Conservation (phyloP, 1,139 yeast species). For the Saccharomycopsis crataegensis region DNA sequence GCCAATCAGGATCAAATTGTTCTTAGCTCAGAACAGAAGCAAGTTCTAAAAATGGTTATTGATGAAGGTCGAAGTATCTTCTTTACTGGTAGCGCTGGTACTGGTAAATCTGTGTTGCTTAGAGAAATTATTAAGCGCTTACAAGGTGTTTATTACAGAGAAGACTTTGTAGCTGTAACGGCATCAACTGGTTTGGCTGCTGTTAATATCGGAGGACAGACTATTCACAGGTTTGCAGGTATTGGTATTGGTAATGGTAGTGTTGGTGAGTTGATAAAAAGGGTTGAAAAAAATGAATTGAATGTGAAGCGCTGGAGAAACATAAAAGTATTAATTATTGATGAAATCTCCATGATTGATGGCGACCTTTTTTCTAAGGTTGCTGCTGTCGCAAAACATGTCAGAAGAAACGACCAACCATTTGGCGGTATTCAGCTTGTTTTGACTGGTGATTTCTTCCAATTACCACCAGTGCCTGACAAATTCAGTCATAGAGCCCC, state of each 20-base stretch:
- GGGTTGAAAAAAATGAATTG: conserved; percentile 39
- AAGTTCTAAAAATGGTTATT: conserved; percentile 46
- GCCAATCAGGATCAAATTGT: background rate
- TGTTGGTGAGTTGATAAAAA: conserved; percentile 36
- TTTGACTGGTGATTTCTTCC: conserved; percentile 79
- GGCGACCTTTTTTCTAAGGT: conserved; percentile 59
- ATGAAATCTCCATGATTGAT: conserved; percentile 81
- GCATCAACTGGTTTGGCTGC: conserved; percentile 95
- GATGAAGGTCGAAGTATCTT: conserved; percentile 46
- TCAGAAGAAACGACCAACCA: conserved; percentile 42
- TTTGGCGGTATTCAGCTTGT: conserved; percentile 83
- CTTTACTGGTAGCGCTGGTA: conserved; percentile 79
- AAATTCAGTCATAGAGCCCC: conserved; percentile 25
- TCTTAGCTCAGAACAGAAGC: conserved; percentile 43
- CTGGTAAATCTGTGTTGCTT: conserved; percentile 75
- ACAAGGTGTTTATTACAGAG: conserved; percentile 29
- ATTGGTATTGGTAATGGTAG: conserved; percentile 63
- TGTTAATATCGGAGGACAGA: conserved; percentile 75
- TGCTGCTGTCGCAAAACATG: conserved; percentile 48
- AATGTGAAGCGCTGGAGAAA: conserved; percentile 49
- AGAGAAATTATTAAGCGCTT: conserved; percentile 46
- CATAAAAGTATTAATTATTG: conserved; percentile 61
- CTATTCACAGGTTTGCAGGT: conserved; percentile 72
- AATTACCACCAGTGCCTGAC: conserved; percentile 71
- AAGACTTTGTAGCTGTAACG: conserved; percentile 60